Conservation (phyloP, 768 basidiomycete species). For the Vishniacozyma victoriae region DNA sequence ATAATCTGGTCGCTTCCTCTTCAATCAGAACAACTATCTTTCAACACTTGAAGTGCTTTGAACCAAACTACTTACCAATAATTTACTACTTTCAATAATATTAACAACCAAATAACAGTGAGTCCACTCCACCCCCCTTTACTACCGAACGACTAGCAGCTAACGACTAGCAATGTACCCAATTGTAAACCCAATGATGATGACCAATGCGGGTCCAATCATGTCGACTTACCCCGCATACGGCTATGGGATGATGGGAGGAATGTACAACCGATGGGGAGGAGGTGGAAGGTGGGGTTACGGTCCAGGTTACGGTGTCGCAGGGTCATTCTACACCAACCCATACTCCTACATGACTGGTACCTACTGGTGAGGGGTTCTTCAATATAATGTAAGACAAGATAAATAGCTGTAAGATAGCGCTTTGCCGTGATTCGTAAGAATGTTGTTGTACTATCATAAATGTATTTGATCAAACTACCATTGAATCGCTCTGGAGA, state of each 20-base stretch:
- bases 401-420: background rate
- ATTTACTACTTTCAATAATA: too few species aligned
- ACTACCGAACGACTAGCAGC: too few species aligned
- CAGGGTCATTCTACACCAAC: slow-evolving; percentile 17
- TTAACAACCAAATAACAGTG: too few species aligned
- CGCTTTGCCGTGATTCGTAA: too few species aligned
- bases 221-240: slow-evolving; percentile 9
- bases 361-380: slow-evolving; percentile 22
- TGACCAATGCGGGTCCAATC: slow-evolving; percentile 12
- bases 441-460: too few species aligned
- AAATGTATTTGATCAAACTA: too few species aligned
- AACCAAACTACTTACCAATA: too few species aligned
- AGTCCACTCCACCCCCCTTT: background rate
- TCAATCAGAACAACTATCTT: too few species aligned
- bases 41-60: too few species aligned
- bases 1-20: too few species aligned
- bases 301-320: slow-evolving; percentile 31
- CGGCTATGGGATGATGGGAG: slow-evolving; percentile 12
- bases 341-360: slow-evolving; percentile 30
- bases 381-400: too few species aligned
- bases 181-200: background rate
- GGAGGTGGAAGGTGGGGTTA: slow-evolving; percentile 29
- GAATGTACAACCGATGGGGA: slow-evolving; percentile 23
- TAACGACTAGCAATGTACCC: background rate
- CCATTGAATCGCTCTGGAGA: too few species aligned